phyloP scores from a whole-genome alignment of 176 grass and related monocot genomes.

The Oryza meridionalis region DNA sequence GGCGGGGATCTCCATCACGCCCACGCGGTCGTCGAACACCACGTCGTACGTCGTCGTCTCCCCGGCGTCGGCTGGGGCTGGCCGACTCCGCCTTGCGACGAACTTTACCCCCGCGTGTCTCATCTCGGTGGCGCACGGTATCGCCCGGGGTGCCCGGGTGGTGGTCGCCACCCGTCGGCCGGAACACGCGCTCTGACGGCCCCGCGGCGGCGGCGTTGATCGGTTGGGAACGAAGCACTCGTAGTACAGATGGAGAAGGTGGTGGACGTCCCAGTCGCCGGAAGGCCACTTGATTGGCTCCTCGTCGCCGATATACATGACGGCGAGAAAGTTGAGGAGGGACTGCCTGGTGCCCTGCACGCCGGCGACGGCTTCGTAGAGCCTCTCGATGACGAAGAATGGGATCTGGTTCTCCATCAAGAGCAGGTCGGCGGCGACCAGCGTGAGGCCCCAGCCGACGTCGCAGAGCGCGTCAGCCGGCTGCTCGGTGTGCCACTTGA shows the following conservation, averaged over 20 bases:
- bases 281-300: not conserved
- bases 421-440: not conserved
- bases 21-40: not conserved
- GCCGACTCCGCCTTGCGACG: too few species aligned
- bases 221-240: not conserved
- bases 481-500: not conserved
- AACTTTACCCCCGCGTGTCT: not conserved
- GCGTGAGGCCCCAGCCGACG: constrained; percentile 7
- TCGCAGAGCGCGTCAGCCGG: not conserved
- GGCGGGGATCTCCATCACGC: not conserved
- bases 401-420: constrained; percentile 19
- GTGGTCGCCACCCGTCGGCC: too few species aligned
- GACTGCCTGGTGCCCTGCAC: not conserved
- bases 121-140: not conserved
- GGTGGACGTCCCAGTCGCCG: too few species aligned
- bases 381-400: not conserved
- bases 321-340: not conserved
- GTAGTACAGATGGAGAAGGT: not conserved
- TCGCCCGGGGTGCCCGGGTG: not conserved
- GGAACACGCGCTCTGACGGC: too few species aligned
- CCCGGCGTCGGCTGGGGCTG: not conserved
- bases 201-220: too few species aligned
- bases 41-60: not conserved
- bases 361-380: not conserved
- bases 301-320: not conserved